These are phyloP conservation scores for Moniliophthora roreri DNA, from an alignment of 1,284 basidiomycete genomes.

Conservation along the genomic window DNA sequence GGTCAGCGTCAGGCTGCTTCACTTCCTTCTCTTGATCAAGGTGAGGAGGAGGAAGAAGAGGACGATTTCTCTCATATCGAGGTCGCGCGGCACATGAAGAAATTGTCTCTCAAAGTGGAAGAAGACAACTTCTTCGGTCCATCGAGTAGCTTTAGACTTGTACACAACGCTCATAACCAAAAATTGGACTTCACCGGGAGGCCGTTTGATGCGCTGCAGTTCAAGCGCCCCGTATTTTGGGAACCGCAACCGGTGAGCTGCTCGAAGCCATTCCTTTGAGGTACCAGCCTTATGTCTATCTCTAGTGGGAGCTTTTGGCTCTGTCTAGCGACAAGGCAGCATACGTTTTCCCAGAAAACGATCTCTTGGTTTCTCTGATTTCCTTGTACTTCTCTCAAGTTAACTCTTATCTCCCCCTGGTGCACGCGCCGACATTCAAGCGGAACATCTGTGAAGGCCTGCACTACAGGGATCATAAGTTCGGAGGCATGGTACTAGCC, in stretches of 20 bases:
- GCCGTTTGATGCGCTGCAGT: constrained; percentile 15
- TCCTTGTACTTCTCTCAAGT: constrained; percentile 56
- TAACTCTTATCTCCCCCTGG: constrained; percentile 53
- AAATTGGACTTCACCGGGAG: constrained; percentile 43
- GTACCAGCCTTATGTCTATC: too few species aligned
- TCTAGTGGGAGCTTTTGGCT: constrained; percentile 14
- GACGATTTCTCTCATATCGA: constrained; percentile 28
- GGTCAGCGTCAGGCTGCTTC: constrained; percentile 1
- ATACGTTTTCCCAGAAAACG: constrained; percentile 17
- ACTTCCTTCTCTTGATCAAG: not conserved
- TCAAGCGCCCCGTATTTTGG: constrained; percentile 35
- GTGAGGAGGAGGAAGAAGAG: constrained; percentile 6
- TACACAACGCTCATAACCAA: constrained; percentile 49
- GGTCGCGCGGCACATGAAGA: constrained; percentile 34
- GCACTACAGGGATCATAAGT: constrained; percentile 48
- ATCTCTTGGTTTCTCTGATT: constrained; percentile 39
- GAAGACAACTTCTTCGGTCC: constrained; percentile 57
- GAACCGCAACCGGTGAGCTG: constrained; percentile 29
- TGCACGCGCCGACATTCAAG: constrained; percentile 65
- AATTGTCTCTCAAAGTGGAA: constrained; percentile 28
- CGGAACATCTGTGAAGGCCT: constrained; percentile 43
- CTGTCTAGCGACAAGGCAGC: constrained; percentile 18
- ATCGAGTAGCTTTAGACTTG: constrained; percentile 53
- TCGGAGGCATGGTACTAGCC: constrained; percentile 56
- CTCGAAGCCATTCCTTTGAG: not conserved